Evolutionary conservation across 352 stramenopile species (phyloP), one percentile per base, ranked within the genome.

Genomic region (Globisporangium parvum): DNA sequence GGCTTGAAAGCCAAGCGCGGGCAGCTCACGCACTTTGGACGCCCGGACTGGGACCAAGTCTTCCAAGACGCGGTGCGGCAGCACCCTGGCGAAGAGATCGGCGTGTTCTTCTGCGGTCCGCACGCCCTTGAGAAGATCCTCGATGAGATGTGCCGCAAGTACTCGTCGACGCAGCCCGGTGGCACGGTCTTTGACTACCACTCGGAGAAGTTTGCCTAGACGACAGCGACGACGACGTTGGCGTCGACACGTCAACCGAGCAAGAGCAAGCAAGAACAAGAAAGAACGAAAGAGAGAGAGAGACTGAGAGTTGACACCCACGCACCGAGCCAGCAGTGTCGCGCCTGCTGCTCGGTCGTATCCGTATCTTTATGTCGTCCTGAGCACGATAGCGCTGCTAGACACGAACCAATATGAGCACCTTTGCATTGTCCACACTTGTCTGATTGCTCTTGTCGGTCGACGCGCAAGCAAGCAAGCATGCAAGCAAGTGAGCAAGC

Each of bases 71-170:
- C 72, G 11, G 65, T 63, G 31, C 51, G 49, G 6, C 65, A 69
- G 41, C 77, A 92, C 55, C 73, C 67, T 20, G 66, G 75, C 20
- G 74, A 91, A 42, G 79, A 92, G 55, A 85, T 91, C 20, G 85
- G 85, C n/a, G 82, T 96, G 14, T 96, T 96, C 61, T 87, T 92
- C 63, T 95, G 86, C 45, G 86, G 86, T 4, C 82, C 85, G 21
- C 80, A 91, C 51, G 70, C 66, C 3, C 74, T 95, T n/a, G 82
- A 91, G 59, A 75, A 86, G 60, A 80, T 87, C 39, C 58, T 95
- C 23, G 70, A 72, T 47, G 80, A 79, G 37, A 83, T 76, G 65
- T 90, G 80, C 67, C 73, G 76, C 47, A 71, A 80, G 51, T 85
- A 86, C 55, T 87, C 80, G 57, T 86, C 77, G 20, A 73, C 60